Conservation (phyloP, 2,329 filamentous ascomycete genomes). For the Erysiphe neolycopersici region DNA sequence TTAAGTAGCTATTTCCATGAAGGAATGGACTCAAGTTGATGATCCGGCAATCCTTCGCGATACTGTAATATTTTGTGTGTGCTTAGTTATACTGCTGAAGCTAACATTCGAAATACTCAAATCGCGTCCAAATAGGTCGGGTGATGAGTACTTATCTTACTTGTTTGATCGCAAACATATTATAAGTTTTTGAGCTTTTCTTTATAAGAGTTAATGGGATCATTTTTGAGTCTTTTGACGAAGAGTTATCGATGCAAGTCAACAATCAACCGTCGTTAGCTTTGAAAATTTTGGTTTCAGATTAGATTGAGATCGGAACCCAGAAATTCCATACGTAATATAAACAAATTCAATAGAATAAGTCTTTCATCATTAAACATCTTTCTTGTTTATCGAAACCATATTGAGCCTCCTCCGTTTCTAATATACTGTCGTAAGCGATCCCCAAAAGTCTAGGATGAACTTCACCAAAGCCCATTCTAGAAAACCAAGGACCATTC, state of each 20-base stretch:
- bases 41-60: too few relatives aligned
- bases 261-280: neutral
- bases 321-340: neutral
- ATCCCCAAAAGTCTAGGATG: constrained; percentile 6
- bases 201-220: neutral
- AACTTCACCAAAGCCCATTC: constrained; percentile 9
- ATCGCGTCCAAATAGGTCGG: too few relatives aligned
- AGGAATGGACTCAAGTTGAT: too few relatives aligned
- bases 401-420: constrained; percentile 6
- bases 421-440: constrained; percentile 7
- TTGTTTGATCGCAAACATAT: too few relatives aligned
- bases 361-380: constrained; percentile 9
- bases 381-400: constrained; percentile 8
- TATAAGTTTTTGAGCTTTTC: neutral
- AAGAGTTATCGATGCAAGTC: neutral
- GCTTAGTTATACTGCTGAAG: too few relatives aligned
- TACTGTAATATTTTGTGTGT: too few relatives aligned
- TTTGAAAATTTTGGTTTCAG: neutral
- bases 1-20: too few relatives aligned
- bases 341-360: neutral
- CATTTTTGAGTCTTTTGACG: neutral
- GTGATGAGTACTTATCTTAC: too few relatives aligned
- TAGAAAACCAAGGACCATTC: constrained; percentile 12
- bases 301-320: neutral
- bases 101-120: too few relatives aligned